Conservation (phyloP, 768 basidiomycete genomes). For the Zangia roseola region DNA sequence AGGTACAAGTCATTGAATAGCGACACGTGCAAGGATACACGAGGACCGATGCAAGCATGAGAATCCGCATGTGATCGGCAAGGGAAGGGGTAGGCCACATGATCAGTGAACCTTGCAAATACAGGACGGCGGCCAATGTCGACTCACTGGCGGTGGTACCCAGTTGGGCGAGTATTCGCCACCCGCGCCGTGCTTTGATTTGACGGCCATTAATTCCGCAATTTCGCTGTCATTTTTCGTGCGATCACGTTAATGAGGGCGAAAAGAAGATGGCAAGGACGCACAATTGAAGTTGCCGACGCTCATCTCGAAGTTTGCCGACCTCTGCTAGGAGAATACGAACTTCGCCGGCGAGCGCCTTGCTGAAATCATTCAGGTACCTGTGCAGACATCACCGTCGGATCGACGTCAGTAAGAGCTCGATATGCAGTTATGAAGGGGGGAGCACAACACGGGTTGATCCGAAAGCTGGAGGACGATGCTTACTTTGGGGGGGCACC, state of each 20-base stretch:
- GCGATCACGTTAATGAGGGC: no score
- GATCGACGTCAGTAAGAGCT: not conserved
- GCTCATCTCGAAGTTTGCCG: conserved; percentile 59
- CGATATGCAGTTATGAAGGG: no score
- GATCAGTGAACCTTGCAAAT: not conserved
- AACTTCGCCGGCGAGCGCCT: conserved; percentile 60
- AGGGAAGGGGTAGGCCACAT: not conserved
- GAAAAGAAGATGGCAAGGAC: conserved; percentile 20
- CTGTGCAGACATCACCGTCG: conserved; percentile 21
- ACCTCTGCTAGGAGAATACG: conserved; percentile 60
- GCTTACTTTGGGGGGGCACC: conserved; percentile 36
- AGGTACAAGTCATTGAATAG: not conserved
- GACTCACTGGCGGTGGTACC: conserved; percentile 52
- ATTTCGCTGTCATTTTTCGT: conserved; percentile 61
- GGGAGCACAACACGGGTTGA: not conserved
- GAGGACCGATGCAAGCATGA: not conserved
- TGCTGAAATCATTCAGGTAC: conserved; percentile 62
- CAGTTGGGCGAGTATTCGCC: conserved; percentile 79
- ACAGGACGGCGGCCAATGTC: not conserved
- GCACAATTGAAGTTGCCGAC: conserved; percentile 55
- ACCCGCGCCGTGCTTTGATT: conserved; percentile 78
- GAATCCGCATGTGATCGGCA: not conserved
- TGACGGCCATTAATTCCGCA: conserved; percentile 78
- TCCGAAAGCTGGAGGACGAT: not conserved
- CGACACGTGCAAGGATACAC: not conserved